Evolutionary conservation across 805 yeast species (phyloP), one percentile per base, ranked within the genome.

Genomic region (Lipomyces chichibuensis): DNA sequence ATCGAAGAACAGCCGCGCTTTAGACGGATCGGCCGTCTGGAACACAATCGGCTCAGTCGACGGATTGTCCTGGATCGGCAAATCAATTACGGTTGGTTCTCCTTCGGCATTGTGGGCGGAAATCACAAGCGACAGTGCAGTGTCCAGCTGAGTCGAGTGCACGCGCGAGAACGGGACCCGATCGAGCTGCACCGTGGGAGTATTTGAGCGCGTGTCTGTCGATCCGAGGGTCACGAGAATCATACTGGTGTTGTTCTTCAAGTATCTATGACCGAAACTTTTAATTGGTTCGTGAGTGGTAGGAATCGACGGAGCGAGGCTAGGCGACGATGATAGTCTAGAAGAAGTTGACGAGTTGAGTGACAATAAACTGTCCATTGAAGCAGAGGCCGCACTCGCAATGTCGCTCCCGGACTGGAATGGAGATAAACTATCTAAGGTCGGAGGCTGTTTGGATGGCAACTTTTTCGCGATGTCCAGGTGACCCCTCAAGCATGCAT

Each of bases 401-500:
- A 67, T 23, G 11, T 69, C 71, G 32, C 55, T 54, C 3, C 23
- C 46, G 8, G 58, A 35, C 11, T 62, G 57, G 17, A 63, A 55
- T 9, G 70, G 71, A 13, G 72, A 60, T 8, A 64, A 53, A n/a
- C 55, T 61, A 4, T 63, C 65, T 11, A 20, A 58, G 13, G 29
- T 8, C 8, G 23, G 51, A 1, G 60, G 55, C 29, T 63, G 61
- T 23, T 20, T 27, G 14, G 63, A 61, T 3, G 68, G 75, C 64
- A 94, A 79, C 74, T 85, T 72, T 62, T 85, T 85, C 1, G 95
- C 88, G 49, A 91, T 84, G 2, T 80, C 83, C 65, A 93, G 79
- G 76, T 92, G 96, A 4, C 98, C 98, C 73, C 98, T 84, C 57
- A 94, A 80, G 59, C 91, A 88, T 0, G 98, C 97, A 77, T 94